A percentile compares a stretch with the other conserved stretches of the same genome.
These are phyloP conservation scores for Xerocomellus intermedius DNA, from an alignment of 768 basidiomycete genomes.

Conservation along the genomic window DNA sequence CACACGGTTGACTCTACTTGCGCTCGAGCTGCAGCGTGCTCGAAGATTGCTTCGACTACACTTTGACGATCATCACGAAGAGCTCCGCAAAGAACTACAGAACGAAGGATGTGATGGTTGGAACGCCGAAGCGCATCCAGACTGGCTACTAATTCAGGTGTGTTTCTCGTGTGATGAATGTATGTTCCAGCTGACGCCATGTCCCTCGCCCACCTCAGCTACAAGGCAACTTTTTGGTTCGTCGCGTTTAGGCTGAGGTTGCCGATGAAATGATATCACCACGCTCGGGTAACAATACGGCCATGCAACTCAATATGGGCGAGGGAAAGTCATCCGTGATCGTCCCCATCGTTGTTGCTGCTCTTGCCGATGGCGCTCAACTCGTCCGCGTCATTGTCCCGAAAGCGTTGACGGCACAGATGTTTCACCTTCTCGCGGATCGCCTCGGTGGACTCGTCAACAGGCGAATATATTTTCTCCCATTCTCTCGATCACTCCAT, in stretches of 20 bases:
- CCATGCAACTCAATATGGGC: conserved; percentile 57
- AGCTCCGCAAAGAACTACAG: too few species aligned
- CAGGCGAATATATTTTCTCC: conserved; percentile 47
- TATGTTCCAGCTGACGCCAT: not conserved
- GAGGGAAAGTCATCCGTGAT: conserved; percentile 54
- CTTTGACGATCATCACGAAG: too few species aligned
- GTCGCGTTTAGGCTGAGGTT: conserved; percentile 42
- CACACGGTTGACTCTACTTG: conserved; percentile 25
- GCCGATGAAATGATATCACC: conserved; percentile 55
- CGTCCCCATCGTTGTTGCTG: conserved; percentile 41
- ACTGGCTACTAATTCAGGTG: too few species aligned
- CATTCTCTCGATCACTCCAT: conserved; percentile 45
- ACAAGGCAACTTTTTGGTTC: conserved; percentile 42
- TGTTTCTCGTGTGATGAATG: too few species aligned
- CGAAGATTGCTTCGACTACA: too few species aligned
- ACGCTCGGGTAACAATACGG: conserved; percentile 32
- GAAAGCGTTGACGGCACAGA: conserved; percentile 46
- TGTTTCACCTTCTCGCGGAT: conserved; percentile 47
- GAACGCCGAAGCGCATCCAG: too few species aligned
- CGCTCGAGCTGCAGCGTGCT: too few species aligned
- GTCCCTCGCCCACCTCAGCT: conserved; percentile 31
- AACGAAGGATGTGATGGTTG: too few species aligned
- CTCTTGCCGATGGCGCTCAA: conserved; percentile 42
- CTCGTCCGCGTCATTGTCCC: too few species aligned
- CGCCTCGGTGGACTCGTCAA: conserved; percentile 45